These are phyloP conservation scores for Nadsonia commutata DNA, from an alignment of 1,139 yeast genomes.

Conservation along the genomic window DNA sequence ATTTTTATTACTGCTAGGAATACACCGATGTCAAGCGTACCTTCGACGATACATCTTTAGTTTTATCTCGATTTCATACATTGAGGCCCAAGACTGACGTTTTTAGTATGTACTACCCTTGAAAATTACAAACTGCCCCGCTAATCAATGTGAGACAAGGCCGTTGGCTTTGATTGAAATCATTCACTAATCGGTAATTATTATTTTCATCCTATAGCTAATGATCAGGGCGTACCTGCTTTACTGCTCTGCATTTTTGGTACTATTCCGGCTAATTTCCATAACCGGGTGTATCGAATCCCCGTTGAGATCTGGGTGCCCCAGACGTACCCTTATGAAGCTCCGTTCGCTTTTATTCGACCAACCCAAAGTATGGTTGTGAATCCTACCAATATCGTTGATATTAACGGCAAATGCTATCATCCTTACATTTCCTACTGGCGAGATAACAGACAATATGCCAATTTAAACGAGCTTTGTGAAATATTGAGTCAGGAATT, in stretches of 20 bases:
- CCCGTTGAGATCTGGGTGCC: slow-evolving; percentile 75
- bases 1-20: slow-evolving; percentile 18
- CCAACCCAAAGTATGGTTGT: slow-evolving; percentile 36
- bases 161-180: too few relatives aligned
- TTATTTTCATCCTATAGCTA: slow-evolving; percentile 18
- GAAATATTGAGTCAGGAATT: slow-evolving; percentile 29
- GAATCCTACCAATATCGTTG: slow-evolving; percentile 53
- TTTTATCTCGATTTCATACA: slow-evolving; percentile 35
- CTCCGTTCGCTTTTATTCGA: slow-evolving; percentile 50
- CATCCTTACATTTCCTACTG: slow-evolving; percentile 56
- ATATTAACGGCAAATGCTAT: slow-evolving; percentile 58
- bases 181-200: too few relatives aligned
- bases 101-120: slow-evolving; percentile 28
- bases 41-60: slow-evolving; percentile 47
- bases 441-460: slow-evolving; percentile 24
- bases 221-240: slow-evolving; percentile 40
- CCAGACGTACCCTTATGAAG: slow-evolving; percentile 42
- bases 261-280: slow-evolving; percentile 26
- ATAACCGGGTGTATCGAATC: slow-evolving; percentile 25
- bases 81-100: slow-evolving; percentile 61
- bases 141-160: too few relatives aligned
- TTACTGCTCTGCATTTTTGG: slow-evolving; percentile 57
- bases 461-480: slow-evolving; percentile 28
- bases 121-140: neutral
- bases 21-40: slow-evolving; percentile 37